A percentile compares a stretch with the other conserved stretches of the same genome.
Evolutionary conservation across 306 rosid species (phyloP).

Genomic region (Astragalus membranaceus): DNA sequence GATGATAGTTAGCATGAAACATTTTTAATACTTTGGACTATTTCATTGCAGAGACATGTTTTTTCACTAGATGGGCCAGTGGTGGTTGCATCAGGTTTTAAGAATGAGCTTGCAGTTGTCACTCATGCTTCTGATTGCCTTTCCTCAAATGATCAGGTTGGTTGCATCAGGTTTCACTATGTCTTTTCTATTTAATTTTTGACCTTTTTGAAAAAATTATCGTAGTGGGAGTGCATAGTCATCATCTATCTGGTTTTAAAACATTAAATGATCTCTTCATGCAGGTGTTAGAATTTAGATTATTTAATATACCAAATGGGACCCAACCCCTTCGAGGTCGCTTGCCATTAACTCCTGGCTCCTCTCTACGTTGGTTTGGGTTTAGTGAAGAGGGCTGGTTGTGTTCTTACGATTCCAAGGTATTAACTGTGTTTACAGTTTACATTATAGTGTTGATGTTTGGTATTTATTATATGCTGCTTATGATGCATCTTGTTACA

Average conservation of each 20-base stretch:
- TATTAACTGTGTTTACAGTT: constrained; percentile 22
- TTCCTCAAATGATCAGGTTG: constrained; percentile 79
- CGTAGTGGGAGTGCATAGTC: neutral
- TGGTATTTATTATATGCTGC: neutral
- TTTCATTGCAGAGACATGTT: constrained; percentile 61
- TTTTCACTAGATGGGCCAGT: constrained; percentile 81
- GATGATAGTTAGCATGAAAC: neutral
- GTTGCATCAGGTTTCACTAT: too few species aligned
- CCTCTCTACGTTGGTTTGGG: constrained; percentile 80
- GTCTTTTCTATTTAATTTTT: neutral
- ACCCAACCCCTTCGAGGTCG: constrained; percentile 55
- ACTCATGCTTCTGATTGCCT: constrained; percentile 67
- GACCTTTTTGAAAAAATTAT: neutral
- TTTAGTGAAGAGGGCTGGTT: constrained; percentile 83
- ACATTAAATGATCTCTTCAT: constrained; percentile 3
- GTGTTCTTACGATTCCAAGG: constrained; percentile 91
- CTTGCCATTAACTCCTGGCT: constrained; percentile 82
- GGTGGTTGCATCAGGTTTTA: constrained; percentile 89
- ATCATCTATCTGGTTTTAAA: neutral
- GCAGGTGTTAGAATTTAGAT: constrained; percentile 71
- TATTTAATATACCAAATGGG: constrained; percentile 51
- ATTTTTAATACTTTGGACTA: constrained; percentile 18
- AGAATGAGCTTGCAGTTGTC: constrained; percentile 78
- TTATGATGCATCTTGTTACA: constrained; percentile 5
- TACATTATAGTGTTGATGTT: neutral